Evolutionary conservation across 2,329 filamentous ascomycete species (phyloP).

Genomic region (Camillea tinctor): DNA sequence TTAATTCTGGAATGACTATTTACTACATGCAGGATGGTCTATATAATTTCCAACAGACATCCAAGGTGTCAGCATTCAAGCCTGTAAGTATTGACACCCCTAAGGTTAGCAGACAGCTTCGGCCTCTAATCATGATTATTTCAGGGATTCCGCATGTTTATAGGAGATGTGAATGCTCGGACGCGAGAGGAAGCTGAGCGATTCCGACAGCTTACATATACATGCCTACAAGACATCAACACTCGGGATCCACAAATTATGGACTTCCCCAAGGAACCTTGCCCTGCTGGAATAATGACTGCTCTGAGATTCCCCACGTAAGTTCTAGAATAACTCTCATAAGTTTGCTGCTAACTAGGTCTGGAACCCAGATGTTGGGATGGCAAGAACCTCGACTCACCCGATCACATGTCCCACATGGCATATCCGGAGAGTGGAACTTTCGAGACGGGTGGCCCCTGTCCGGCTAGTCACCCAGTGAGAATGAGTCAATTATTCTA

Average conservation of each 20-base stretch:
- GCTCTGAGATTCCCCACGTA: conserved; percentile 36
- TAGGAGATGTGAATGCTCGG: conserved; percentile 39
- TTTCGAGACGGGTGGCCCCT: conserved; percentile 43
- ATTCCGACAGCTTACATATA: conserved; percentile 41
- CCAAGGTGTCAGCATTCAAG: conserved; percentile 44
- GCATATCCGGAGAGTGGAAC: conserved; percentile 42
- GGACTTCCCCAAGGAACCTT: conserved; percentile 38
- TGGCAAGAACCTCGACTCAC: conserved; percentile 34
- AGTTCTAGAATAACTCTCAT: background rate
- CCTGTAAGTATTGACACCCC: conserved; percentile 16
- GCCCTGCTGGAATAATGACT: conserved; percentile 42
- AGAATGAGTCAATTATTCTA: conserved; percentile 42
- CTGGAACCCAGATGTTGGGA: conserved; percentile 29
- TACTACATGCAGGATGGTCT: conserved; percentile 46
- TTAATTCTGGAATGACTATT: conserved; percentile 26
- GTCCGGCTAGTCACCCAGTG: conserved; percentile 41
- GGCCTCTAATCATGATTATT: background rate
- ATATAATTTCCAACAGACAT: conserved; percentile 36
- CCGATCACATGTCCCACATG: conserved; percentile 38
- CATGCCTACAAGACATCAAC: conserved; percentile 38
- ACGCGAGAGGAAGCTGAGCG: conserved; percentile 34
- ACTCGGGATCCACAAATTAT: conserved; percentile 40
- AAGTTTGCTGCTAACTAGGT: background rate
- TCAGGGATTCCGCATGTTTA: conserved; percentile 46
- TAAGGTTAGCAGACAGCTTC: background rate